These are phyloP conservation scores for Lentithecium fluviatile DNA, from an alignment of 495 filamentous ascomycete genomes.

Conservation along the genomic window DNA sequence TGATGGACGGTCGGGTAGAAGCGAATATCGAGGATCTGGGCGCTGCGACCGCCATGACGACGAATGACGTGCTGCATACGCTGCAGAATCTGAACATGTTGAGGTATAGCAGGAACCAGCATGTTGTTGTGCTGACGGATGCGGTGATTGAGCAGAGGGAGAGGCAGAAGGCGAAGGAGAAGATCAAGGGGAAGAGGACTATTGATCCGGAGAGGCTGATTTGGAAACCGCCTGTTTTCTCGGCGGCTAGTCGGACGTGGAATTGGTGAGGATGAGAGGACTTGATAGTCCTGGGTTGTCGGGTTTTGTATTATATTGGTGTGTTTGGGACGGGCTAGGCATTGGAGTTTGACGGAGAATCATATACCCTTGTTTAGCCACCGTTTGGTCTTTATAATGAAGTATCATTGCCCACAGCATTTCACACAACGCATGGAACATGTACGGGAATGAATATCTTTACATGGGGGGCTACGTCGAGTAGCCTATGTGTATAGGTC, in stretches of 20 bases:
- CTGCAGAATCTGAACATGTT: slow-evolving; percentile 92
- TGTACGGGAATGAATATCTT: too few relatives aligned
- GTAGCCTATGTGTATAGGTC: too few relatives aligned
- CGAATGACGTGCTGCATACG: slow-evolving; percentile 90
- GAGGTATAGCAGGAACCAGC: slow-evolving; percentile 87
- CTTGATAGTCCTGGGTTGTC: too few relatives aligned
- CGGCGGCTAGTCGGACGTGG: slow-evolving; percentile 85
- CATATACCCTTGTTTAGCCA: too few relatives aligned
- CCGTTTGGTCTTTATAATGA: too few relatives aligned
- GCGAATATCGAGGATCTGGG: slow-evolving; percentile 81
- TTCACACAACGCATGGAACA: too few relatives aligned
- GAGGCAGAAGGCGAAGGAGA: slow-evolving; percentile 71
- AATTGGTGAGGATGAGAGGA: slow-evolving; percentile 90
- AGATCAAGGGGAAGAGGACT: slow-evolving; percentile 65
- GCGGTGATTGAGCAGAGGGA: slow-evolving; percentile 76
- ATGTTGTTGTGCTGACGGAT: slow-evolving; percentile 83
- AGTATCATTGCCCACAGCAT: too few relatives aligned
- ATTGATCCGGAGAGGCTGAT: slow-evolving; percentile 77
- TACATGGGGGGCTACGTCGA: too few relatives aligned
- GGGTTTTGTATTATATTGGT: too few relatives aligned
- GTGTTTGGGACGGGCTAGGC: too few relatives aligned
- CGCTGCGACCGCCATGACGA: slow-evolving; percentile 82
- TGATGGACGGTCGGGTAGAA: slow-evolving; percentile 64
- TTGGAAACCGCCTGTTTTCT: slow-evolving; percentile 97
- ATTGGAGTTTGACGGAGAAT: too few relatives aligned